These are phyloP conservation scores for Cruciata laevipes DNA, from an alignment of 257 asterid genomes.

Conservation along the genomic window DNA sequence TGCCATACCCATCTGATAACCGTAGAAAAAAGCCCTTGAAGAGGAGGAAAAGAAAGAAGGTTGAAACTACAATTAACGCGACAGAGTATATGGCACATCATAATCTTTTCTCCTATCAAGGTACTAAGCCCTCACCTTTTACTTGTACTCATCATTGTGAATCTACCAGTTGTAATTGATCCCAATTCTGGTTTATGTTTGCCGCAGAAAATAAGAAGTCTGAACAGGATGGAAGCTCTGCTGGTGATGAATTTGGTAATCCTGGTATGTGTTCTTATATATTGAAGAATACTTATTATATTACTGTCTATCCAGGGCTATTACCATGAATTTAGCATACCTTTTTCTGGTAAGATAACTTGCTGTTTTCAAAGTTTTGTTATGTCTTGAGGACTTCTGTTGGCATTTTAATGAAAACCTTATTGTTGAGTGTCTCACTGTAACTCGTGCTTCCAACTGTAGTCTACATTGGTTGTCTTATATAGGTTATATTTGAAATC, in stretches of 20 bases:
- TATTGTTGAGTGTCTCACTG: neutral
- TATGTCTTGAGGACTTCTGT: neutral
- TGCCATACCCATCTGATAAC: conserved; percentile 38
- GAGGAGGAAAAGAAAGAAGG: conserved; percentile 70
- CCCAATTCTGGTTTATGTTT: conserved; percentile 14
- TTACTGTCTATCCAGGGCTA: neutral
- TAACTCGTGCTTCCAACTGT: neutral
- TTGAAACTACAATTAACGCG: conserved; percentile 47
- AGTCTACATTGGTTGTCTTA: neutral
- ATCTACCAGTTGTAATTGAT: neutral
- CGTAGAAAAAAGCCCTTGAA: conserved; percentile 40
- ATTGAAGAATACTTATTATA: neutral
- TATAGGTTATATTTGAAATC: neutral
- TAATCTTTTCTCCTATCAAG: conserved; percentile 59
- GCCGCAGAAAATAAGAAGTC: conserved; percentile 56
- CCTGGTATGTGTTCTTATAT: conserved; percentile 40
- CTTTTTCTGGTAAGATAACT: neutral
- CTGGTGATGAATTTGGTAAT: conserved; percentile 50
- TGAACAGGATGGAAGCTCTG: conserved; percentile 50
- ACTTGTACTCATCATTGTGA: neutral
- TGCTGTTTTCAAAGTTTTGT: neutral
- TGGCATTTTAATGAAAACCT: neutral
- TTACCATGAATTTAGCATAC: conserved; percentile 5
- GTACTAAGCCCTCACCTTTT: conserved; percentile 24
- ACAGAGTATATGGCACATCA: conserved; percentile 58